phyloP scores from a whole-genome alignment of 2,329 filamentous ascomycete genomes.

The Apiospora rasikravindrae region DNA sequence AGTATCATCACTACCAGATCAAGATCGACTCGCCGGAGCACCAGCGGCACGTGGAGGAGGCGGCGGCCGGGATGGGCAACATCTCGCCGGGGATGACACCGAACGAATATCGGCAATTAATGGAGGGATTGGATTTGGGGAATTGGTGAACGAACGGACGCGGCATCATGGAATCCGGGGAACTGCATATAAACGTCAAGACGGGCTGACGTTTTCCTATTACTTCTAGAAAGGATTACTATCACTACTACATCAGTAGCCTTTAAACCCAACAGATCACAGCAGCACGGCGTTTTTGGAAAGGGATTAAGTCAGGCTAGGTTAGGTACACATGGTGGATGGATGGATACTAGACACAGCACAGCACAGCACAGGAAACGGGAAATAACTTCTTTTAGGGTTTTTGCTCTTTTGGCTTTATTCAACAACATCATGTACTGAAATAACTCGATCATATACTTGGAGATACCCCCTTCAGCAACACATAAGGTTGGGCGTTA shows the following conservation, averaged over 20 bases:
- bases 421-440: neutral
- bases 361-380: neutral
- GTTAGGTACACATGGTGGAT: neutral
- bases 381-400: neutral
- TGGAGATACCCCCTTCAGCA: constrained; percentile 10
- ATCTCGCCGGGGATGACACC: neutral
- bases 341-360: neutral
- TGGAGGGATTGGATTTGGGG: neutral
- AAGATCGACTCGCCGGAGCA: neutral
- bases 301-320: neutral
- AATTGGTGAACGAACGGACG: neutral
- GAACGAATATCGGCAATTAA: neutral
- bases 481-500: constrained; percentile 9
- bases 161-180: neutral
- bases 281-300: neutral
- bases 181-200: neutral
- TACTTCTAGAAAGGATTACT: neutral
- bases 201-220: neutral
- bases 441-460: neutral
- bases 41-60: neutral
- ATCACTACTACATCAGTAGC: neutral
- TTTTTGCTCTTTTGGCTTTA: neutral
- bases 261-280: neutral
- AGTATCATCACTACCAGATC: neutral
- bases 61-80: neutral